phyloP scores from a whole-genome alignment of 1,139 yeast genomes.

The Debaryomyces sp. region DNA sequence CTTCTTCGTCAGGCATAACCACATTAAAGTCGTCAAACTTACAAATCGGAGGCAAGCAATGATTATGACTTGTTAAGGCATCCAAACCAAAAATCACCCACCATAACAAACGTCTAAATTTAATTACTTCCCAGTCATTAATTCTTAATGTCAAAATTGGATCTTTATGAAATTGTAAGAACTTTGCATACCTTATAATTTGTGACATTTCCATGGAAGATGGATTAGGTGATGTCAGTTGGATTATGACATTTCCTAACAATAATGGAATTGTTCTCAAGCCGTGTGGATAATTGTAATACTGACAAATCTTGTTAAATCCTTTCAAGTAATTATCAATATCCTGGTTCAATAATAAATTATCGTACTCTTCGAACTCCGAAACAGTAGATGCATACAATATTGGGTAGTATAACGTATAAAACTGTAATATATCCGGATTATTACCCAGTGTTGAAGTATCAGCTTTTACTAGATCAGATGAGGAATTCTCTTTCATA shows the following conservation, averaged over 20 bases:
- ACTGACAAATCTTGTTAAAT: constrained; percentile 51
- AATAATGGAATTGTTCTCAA: constrained; percentile 48
- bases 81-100: constrained; percentile 68
- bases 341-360: constrained; percentile 49
- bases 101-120: constrained; percentile 60
- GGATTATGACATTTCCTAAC: constrained; percentile 54
- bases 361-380: constrained; percentile 57
- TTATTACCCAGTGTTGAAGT: constrained; percentile 17
- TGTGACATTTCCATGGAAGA: constrained; percentile 55
- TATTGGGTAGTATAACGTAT: constrained; percentile 52
- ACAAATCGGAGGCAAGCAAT: constrained; percentile 60
- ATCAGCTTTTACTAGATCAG: constrained; percentile 10
- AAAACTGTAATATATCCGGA: constrained; percentile 46
- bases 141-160: constrained; percentile 55
- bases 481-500: constrained; percentile 1
- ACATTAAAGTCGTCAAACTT: constrained; percentile 59
- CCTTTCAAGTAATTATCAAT: constrained; percentile 50
- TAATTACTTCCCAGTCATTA: constrained; percentile 49
- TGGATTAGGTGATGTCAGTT: constrained; percentile 59
- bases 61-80: constrained; percentile 58
- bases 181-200: constrained; percentile 55
- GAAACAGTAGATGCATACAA: constrained; percentile 57
- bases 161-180: constrained; percentile 59
- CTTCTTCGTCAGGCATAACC: constrained; percentile 52
- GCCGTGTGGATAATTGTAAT: constrained; percentile 57